phyloP scores from a whole-genome alignment of 78 protist species.

The Dictyostelium capitatum region DNA sequence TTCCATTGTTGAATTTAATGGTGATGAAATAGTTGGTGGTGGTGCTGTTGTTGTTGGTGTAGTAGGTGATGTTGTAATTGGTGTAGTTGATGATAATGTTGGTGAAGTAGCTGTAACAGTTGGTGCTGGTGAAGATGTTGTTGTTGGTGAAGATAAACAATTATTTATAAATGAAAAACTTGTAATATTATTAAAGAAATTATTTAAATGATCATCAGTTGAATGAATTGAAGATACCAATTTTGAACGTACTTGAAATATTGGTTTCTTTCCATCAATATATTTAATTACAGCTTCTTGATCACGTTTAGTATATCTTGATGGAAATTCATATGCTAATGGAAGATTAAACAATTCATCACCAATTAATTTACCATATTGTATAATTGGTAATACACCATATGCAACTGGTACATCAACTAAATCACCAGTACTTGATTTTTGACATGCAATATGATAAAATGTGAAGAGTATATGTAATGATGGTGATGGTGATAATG shows the following conservation, averaged over 20 bases:
- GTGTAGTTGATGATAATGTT: not conserved
- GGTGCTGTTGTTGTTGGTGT: not conserved
- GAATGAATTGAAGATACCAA: conserved; percentile 20
- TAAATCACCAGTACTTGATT: conserved; percentile 10
- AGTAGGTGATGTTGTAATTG: not conserved
- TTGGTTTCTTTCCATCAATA: conserved; percentile 69
- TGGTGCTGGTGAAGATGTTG: not conserved
- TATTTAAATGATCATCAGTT: conserved; percentile 41
- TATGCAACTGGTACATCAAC: conserved; percentile 51
- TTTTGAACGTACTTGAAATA: conserved; percentile 73
- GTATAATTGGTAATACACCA: conserved; percentile 63
- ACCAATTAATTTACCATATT: conserved; percentile 39
- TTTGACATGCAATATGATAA: conserved; percentile 81
- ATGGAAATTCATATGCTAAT: conserved; percentile 58
- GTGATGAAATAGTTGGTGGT: not conserved
- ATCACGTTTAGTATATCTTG: conserved; percentile 48
- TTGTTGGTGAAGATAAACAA: not conserved
- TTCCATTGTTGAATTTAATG: not conserved
- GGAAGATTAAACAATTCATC: conserved; percentile 61
- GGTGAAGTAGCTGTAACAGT: not conserved
- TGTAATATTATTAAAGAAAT: conserved; percentile 41
- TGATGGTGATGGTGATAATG: conserved; percentile 27
- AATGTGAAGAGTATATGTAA: conserved; percentile 73
- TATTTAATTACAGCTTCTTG: conserved; percentile 35
- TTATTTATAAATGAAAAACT: not conserved